A percentile compares a stretch with the other conserved stretches of the same genome.
Evolutionary conservation across 2,329 filamentous ascomycete genomes (phyloP).

Genomic region (Penicillium verrucosum): DNA sequence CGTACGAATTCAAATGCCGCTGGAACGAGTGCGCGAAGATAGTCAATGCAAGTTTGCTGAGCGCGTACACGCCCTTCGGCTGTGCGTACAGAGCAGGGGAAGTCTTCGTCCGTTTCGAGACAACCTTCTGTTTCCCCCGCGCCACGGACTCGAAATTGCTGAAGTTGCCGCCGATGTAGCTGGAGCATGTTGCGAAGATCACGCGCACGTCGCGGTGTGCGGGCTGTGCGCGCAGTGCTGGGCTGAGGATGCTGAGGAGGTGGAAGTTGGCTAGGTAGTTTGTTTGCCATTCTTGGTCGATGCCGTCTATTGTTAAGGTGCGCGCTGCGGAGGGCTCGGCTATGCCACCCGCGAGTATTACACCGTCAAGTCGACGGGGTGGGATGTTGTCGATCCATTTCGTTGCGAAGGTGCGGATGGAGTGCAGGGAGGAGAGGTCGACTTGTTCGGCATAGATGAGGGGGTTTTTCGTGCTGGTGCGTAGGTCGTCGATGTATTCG

Average conservation of each 20-base stretch:
- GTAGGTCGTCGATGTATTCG: slow-evolving; percentile 88
- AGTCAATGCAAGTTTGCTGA: slow-evolving; percentile 74
- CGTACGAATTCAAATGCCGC: slow-evolving; percentile 81
- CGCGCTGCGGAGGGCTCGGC: slow-evolving; percentile 56
- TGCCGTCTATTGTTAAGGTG: slow-evolving; percentile 67
- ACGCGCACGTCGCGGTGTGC: slow-evolving; percentile 90
- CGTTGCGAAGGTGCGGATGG: slow-evolving; percentile 87
- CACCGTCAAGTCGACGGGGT: slow-evolving; percentile 81
- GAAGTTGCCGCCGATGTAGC: slow-evolving; percentile 76
- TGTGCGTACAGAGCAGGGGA: neutral
- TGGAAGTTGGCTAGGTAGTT: slow-evolving; percentile 98
- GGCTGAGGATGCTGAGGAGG: slow-evolving; percentile 83
- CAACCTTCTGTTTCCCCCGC: slow-evolving; percentile 4
- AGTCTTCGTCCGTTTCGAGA: neutral
- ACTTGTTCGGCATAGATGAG: slow-evolving; percentile 95
- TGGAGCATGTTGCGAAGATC: slow-evolving; percentile 79
- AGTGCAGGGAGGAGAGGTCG: slow-evolving; percentile 82
- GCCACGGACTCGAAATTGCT: slow-evolving; percentile 40
- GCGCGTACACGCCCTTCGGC: slow-evolving; percentile 53
- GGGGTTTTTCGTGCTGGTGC: slow-evolving; percentile 71
- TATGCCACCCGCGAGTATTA: slow-evolving; percentile 81
- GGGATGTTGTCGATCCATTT: slow-evolving; percentile 97
- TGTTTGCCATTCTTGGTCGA: slow-evolving; percentile 88
- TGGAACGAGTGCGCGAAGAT: slow-evolving; percentile 88
- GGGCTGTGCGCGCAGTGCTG: slow-evolving; percentile 84